phyloP scores from a whole-genome alignment of 2,329 filamentous ascomycete species.

The Claviceps monticola region DNA sequence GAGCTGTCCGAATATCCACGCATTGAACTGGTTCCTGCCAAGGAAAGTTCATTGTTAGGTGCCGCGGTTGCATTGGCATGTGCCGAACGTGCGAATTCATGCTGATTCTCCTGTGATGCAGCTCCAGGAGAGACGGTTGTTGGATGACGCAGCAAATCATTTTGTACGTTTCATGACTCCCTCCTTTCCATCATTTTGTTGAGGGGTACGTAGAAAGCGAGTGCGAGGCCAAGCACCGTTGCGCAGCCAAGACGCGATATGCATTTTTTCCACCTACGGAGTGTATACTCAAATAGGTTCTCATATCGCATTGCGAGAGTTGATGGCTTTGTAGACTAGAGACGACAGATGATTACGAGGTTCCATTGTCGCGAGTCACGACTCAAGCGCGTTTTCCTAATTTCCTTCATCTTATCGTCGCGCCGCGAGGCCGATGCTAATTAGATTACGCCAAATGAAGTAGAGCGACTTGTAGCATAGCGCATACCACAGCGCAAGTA shows the following conservation, averaged over 20 bases:
- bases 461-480: not conserved
- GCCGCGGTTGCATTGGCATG: slow-evolving; percentile 56
- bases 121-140: not conserved
- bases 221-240: too few species aligned
- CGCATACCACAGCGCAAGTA: too few species aligned
- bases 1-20: slow-evolving; percentile 21
- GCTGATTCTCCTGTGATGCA: not conserved
- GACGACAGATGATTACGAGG: too few species aligned
- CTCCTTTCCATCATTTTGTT: too few species aligned
- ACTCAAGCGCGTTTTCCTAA: too few species aligned
- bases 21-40: slow-evolving; percentile 52
- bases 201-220: too few species aligned
- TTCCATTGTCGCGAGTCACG: too few species aligned
- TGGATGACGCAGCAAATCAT: not conserved
- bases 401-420: not conserved
- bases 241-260: too few species aligned
- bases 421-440: not conserved
- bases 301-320: too few species aligned
- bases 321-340: too few species aligned
- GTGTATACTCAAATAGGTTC: too few species aligned
- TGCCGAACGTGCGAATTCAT: slow-evolving; percentile 11
- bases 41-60: slow-evolving; percentile 62
- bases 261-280: too few species aligned
- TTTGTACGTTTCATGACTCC: not conserved
- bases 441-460: not conserved